Base-by-base conservation (phyloP, 805 yeast species). In the Suhomyces xylopsoci region DNA sequence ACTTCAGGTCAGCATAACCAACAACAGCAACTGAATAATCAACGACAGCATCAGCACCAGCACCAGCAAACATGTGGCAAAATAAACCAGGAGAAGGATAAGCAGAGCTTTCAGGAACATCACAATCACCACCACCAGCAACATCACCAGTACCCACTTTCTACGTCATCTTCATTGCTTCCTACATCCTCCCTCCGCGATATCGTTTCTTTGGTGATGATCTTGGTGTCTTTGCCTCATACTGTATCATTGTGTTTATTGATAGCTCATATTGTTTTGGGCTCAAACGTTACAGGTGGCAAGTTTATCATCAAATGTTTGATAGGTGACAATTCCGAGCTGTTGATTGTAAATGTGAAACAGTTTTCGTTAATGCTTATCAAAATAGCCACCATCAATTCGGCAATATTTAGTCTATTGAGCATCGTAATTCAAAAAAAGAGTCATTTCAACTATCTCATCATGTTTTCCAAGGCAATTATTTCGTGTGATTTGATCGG, bases 401-500 rank as follows among this genome's bases (percentile, higher is more conserved):
- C 51, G 28, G 41, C 44, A 6, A 38, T 53, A 12, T 53, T 51
- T 40, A 38, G 47, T 19, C 10, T 46, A 20, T 28, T 53, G 38
- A 44, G 47, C 30, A 8, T 44, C 10, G 30, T 51, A 10, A 43
- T 54, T 28, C 56, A 48, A 5, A 52, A 53, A 24, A 53, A 52
- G 17, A 38, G 50, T 34, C 52, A 57, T 43, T 53, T 57, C 51
- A 57, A 55, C 47, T 55, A 57, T 48, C 36, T 57, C 28, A 53
- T 57, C 17, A 52, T 55, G 22, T 50, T 57, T 26, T 55, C 56
- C 34, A 57, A 57, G 42, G 50, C 60, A 15, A 50, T 57, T 45
- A 51, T 57, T 6, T 53, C 60, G 10, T 50, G 55, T 45, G 60
- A 57, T 47, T 43, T 57, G 34, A 49, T 57, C 10, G 60, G 60